Evolutionary conservation across 2,329 filamentous ascomycete genomes (phyloP).

Genomic region (Anisogramma anomala): DNA sequence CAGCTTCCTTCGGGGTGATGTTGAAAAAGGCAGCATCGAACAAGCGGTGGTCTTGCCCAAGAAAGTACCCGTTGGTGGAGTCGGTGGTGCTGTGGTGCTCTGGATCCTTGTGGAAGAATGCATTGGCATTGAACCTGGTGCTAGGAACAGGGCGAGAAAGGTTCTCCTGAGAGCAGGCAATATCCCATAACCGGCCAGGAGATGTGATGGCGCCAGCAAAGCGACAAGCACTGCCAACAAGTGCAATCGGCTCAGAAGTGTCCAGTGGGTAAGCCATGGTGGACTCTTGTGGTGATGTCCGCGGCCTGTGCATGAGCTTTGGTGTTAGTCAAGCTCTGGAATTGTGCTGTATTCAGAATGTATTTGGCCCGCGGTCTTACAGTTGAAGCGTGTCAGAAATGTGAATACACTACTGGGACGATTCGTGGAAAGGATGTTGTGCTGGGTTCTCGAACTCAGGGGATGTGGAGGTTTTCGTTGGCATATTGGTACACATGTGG

Average conservation of each 20-base stretch:
- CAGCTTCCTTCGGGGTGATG: constrained; percentile 27
- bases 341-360: too few relatives aligned
- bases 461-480: too few relatives aligned
- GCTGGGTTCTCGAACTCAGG: too few relatives aligned
- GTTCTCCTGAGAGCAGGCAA: constrained; percentile 20
- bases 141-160: constrained; percentile 19
- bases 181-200: constrained; percentile 23
- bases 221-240: constrained; percentile 23
- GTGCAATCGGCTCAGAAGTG: constrained; percentile 19
- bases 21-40: constrained; percentile 30
- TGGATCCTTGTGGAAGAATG: constrained; percentile 23
- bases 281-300: not conserved
- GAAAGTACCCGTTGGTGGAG: constrained; percentile 23
- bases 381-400: too few relatives aligned
- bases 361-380: too few relatives aligned
- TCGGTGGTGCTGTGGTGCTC: constrained; percentile 25
- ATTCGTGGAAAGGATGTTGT: too few relatives aligned
- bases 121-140: constrained; percentile 20
- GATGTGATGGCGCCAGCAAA: constrained; percentile 23
- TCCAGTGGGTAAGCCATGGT: constrained; percentile 13
- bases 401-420: too few relatives aligned
- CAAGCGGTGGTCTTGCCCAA: constrained; percentile 21
- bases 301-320: too few relatives aligned
- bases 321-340: too few relatives aligned
- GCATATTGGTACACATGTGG: too few relatives aligned